Conservation (phyloP, 495 filamentous ascomycete species). For the Lineolata rhizophorae region DNA sequence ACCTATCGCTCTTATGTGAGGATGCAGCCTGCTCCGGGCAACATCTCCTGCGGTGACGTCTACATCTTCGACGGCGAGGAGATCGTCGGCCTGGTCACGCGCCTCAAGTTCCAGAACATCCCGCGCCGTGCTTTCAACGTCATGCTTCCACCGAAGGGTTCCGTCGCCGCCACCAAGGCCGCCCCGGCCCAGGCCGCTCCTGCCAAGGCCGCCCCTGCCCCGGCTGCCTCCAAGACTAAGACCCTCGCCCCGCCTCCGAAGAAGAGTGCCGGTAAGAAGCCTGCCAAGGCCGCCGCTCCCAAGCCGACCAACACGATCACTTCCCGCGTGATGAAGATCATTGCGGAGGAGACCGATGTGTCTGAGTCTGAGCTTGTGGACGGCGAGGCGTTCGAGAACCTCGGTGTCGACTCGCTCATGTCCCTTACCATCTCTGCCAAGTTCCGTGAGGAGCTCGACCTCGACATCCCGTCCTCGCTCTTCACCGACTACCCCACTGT, state of each 20-base stretch:
- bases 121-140: slow-evolving; percentile 21
- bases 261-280: slow-evolving; percentile 1
- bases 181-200: slow-evolving; percentile 8
- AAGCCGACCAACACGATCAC: slow-evolving; percentile 16
- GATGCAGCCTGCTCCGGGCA: slow-evolving; percentile 21
- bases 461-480: slow-evolving; percentile 21
- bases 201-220: slow-evolving; percentile 3
- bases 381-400: slow-evolving; percentile 22
- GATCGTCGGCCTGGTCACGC: slow-evolving; percentile 18
- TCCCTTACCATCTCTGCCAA: slow-evolving; percentile 23
- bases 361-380: slow-evolving; percentile 22
- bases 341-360: slow-evolving; percentile 22
- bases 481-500: slow-evolving; percentile 23
- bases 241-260: slow-evolving; percentile 5
- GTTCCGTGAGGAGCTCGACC: slow-evolving; percentile 23
- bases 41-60: slow-evolving; percentile 21
- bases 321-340: slow-evolving; percentile 21
- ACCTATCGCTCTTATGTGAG: slow-evolving; percentile 21
- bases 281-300: slow-evolving; percentile 8
- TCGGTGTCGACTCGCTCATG: slow-evolving; percentile 22
- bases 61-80: slow-evolving; percentile 23
- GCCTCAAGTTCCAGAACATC: slow-evolving; percentile 24
- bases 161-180: slow-evolving; percentile 8
- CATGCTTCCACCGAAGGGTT: slow-evolving; percentile 13
- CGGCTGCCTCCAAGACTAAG: slow-evolving; percentile 5